Evolutionary conservation across 2,329 filamentous ascomycete genomes (phyloP), one percentile per base, ranked within the genome.

Genomic region (Ophiocordyceps sinensis): DNA sequence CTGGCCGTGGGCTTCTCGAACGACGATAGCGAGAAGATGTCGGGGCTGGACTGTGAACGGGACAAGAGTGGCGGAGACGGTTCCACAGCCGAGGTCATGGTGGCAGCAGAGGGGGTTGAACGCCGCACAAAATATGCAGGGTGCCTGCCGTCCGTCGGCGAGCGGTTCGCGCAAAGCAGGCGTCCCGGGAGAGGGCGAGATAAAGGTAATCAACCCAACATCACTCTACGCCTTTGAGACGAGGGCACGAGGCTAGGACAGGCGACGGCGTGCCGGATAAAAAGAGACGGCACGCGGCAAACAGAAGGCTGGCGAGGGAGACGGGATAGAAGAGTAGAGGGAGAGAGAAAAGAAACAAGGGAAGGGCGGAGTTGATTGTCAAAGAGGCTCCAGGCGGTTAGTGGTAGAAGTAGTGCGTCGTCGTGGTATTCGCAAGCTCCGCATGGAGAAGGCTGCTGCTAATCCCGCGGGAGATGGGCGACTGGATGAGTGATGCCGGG

Each of bases 51-150:
- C 44, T 57, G 55, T 36, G 62, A 61, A 47, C 56, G 55, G 47
- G 55, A 43, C 45, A 60, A 56, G 40, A 44, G 42, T 19, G 53
- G 47, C 38, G 53, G 45, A 13, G 55, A 51, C 39, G 48, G 43
- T 47, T 58, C 53, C 46, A 59, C 52, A 47, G 59, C 59, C 54
- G 60, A 53, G 46, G 62, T 56, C 61, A 64, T 63, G 52, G 56
- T 59, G 51, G 59, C 47, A 37, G 56, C 56, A 45, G 58, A 51
- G 41, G 53, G 55, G 59, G 61, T 60, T 47, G 48, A 47, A 40
- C 30, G 8, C 36, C 5, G n/a, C n/a, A 15, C 37, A 36, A 26
- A 21, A 26, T 40, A 39, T 38, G 45, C 23, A 31, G 39, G 41
- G 13, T 26, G 35, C 40, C 44, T 26, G 35, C 40, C 44, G 39